Evolutionary conservation across 441 rosid species (phyloP), one percentile per base, ranked within the genome.

Genomic region (Bocquillonia castaneifolia): DNA sequence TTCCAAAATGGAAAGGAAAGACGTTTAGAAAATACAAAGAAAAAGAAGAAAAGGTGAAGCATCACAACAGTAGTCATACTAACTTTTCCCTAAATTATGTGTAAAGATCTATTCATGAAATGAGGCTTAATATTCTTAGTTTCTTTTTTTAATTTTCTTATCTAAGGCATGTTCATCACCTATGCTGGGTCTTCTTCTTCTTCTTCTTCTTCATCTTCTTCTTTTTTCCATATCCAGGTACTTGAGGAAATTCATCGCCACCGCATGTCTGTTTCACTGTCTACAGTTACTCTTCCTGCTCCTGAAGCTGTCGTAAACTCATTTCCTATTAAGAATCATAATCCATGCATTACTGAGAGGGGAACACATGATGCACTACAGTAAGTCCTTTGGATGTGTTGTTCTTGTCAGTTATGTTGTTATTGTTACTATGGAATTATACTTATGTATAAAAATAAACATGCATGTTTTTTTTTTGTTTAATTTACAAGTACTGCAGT

Each of bases 161-260:
- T 20, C 29, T 32, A 12, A 50, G 14, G 45, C 39, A 55, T 28
- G 59, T 29, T 55, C 13, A 48, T 18, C 47, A 6, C 44, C 22
- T 32, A 10, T 53, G n/a, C 37, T 47, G 13, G 13, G 3, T 68
- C 66, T 56, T 12, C 63, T n/a, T n/a, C n/a, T n/a, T n/a, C n/a
- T n/a, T n/a, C n/a, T n/a, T n/a, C n/a, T n/a, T n/a, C n/a, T n/a
- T n/a, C n/a, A n/a, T n/a, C n/a, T n/a, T n/a, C n/a, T n/a, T n/a
- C 31, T 12, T 50, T 72, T 40, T 25, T 55, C 59, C 52, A 51
- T 56, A 26, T 65, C n/a, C 72, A 88, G 93, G 91, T 88, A 44
- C 74, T 88, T 76, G 90, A 83, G 69, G 90, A 85, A 82, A 81
- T 88, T 60, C 87, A 84, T 77, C 83, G 81, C 77, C 88, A 80